A percentile compares a stretch with the other conserved stretches of the same genome.
These are phyloP conservation scores for Amphicarpaea edgeworthii DNA, from an alignment of 306 rosid genomes.

Conservation along the genomic window DNA sequence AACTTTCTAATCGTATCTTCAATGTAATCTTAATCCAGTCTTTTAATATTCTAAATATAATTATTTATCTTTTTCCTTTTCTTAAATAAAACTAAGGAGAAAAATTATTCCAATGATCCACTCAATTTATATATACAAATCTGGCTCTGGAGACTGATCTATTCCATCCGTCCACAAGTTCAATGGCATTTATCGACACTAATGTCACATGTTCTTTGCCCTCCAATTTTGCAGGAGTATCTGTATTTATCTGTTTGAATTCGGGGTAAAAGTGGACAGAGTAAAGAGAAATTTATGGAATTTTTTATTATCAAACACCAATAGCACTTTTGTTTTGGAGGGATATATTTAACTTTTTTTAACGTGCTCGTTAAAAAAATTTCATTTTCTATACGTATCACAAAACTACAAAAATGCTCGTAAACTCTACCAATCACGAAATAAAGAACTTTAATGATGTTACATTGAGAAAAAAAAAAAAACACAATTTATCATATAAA, in stretches of 20 bases:
- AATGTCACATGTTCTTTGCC: not conserved
- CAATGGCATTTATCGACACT: not conserved
- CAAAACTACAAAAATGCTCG: too few species aligned
- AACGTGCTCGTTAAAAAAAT: not conserved
- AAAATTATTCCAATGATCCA: conserved; percentile 8
- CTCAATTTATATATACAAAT: conserved; percentile 9
- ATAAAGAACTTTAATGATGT: too few species aligned
- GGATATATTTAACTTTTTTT: not conserved
- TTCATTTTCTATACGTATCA: too few species aligned
- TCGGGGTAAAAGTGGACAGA: not conserved
- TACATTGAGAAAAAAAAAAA: too few species aligned
- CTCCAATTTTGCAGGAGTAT: conserved; percentile 1
- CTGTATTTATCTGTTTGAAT: not conserved
- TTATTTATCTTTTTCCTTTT: conserved; percentile 1
- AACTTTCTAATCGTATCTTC: conserved; percentile 48
- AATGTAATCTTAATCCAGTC: conserved; percentile 28
- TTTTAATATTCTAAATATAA: conserved; percentile 32
- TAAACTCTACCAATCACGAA: too few species aligned
- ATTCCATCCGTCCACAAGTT: conserved; percentile 21
- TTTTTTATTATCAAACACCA: not conserved
- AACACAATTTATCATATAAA: too few species aligned
- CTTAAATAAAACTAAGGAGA: not conserved
- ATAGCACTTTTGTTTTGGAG: too few species aligned
- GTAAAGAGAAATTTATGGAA: not conserved
- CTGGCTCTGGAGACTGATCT: conserved; percentile 27